Evolutionary conservation across 1,139 yeast genomes (phyloP).

Genomic region (Yamadazyma trypodendri): DNA sequence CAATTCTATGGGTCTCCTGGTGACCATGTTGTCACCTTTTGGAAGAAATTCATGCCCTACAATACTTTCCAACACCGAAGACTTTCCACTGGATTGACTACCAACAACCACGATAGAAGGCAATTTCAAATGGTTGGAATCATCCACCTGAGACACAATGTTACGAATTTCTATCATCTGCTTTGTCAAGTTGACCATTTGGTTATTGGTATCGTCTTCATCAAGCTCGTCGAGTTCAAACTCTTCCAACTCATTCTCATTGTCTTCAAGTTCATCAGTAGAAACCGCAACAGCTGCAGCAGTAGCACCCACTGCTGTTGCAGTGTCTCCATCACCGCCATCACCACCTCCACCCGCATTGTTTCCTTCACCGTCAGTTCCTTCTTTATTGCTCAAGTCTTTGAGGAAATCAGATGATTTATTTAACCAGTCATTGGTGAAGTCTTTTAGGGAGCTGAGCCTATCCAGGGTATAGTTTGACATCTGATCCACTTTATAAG

Average conservation of each 20-base stretch:
- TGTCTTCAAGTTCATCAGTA: constrained; percentile 28
- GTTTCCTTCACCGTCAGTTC: constrained; percentile 12
- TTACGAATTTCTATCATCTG: constrained; percentile 96
- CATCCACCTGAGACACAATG: constrained; percentile 73
- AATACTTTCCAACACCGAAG: constrained; percentile 88
- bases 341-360: constrained; percentile 22
- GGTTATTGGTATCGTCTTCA: constrained; percentile 57
- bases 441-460: constrained; percentile 58
- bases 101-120: constrained; percentile 98
- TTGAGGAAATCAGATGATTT: constrained; percentile 45
- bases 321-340: constrained; percentile 32
- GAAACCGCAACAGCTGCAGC: constrained; percentile 47
- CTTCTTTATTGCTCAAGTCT: constrained; percentile 12
- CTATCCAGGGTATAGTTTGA: constrained; percentile 67
- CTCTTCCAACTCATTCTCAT: constrained; percentile 30
- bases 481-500: constrained; percentile 89
- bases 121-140: constrained; percentile 71
- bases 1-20: constrained; percentile 90
- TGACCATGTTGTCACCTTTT: constrained; percentile 93
- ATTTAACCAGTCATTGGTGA: constrained; percentile 47
- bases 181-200: constrained; percentile 81
- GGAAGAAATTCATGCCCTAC: constrained; percentile 95
- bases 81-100: constrained; percentile 95
- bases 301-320: constrained; percentile 44
- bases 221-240: constrained; percentile 42